Evolutionary conservation across 129 eudicot species (phyloP).

Genomic region (Cynara cardunculus): DNA sequence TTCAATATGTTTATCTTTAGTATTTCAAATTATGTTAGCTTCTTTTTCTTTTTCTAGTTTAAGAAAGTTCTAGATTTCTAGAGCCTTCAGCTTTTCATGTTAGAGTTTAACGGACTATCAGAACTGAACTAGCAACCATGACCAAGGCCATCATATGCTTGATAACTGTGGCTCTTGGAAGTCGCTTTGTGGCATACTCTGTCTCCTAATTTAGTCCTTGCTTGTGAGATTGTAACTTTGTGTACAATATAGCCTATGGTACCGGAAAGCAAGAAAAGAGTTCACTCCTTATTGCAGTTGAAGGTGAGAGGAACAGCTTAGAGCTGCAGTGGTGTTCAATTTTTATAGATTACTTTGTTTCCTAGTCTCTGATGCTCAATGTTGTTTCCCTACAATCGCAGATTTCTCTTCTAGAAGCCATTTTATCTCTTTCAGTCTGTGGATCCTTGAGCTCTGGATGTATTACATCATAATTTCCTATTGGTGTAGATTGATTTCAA

Average conservation of each 20-base stretch:
- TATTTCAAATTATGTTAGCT: neutral
- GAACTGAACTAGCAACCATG: neutral
- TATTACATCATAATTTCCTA: conserved; percentile 37
- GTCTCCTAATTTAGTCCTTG: neutral
- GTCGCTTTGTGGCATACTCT: neutral
- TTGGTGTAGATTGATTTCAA: conserved; percentile 35
- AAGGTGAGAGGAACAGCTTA: conserved; percentile 48
- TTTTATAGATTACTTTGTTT: conserved; percentile 25
- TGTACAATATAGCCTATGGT: conserved; percentile 17
- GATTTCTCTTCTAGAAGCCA: conserved; percentile 63
- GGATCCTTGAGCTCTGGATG: conserved; percentile 54
- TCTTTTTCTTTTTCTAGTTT: neutral
- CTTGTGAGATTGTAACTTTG: conserved; percentile 2
- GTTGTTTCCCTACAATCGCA: conserved; percentile 65
- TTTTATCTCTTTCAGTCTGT: conserved; percentile 50
- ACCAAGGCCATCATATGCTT: neutral
- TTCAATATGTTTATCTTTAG: neutral
- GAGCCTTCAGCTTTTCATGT: neutral
- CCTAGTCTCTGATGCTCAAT: conserved; percentile 54
- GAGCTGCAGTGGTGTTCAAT: conserved; percentile 33
- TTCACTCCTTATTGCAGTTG: conserved; percentile 14
- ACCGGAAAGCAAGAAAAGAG: conserved; percentile 6
- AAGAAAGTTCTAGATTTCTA: neutral
- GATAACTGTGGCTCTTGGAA: neutral
- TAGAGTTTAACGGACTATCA: neutral